phyloP scores from a whole-genome alignment of 2,329 filamentous ascomycete species.

The Colletotrichum liriopes region DNA sequence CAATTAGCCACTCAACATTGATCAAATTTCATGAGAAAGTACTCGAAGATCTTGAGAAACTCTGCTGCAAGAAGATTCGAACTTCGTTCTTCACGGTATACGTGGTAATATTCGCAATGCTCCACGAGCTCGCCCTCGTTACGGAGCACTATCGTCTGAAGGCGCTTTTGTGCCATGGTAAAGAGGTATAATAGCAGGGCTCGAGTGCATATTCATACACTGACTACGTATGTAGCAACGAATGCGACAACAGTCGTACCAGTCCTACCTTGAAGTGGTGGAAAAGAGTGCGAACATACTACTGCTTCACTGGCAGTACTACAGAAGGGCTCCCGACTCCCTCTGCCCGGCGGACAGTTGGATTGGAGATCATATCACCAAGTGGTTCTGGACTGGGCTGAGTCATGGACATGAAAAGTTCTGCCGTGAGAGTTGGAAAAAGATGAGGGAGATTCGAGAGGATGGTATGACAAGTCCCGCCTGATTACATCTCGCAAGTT shows the following conservation, averaged over 20 bases:
- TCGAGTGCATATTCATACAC: not conserved
- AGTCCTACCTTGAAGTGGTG: not conserved
- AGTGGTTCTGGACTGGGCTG: conserved; percentile 15
- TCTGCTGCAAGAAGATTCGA: conserved; percentile 39
- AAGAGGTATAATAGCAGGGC: not conserved
- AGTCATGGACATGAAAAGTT: not conserved
- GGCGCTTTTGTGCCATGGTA: not conserved
- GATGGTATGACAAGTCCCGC: not conserved
- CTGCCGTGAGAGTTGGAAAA: not conserved
- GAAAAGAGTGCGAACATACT: conserved; percentile 60
- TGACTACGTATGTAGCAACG: not conserved
- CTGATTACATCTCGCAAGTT: not conserved
- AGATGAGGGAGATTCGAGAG: not conserved
- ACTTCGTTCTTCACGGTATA: conserved; percentile 56
- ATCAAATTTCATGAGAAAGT: conserved; percentile 52
- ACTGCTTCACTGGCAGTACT: conserved; percentile 68
- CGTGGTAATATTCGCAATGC: conserved; percentile 58
- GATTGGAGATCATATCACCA: conserved; percentile 20
- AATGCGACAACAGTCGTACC: not conserved
- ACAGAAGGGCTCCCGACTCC: conserved; percentile 41
- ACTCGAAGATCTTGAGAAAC: conserved; percentile 53
- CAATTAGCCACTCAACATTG: conserved; percentile 56
- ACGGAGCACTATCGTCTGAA: conserved; percentile 1
- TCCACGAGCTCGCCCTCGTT: conserved; percentile 48
- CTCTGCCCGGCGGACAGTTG: not conserved